phyloP scores from a whole-genome alignment of 2,329 filamentous ascomycete species.

The Conoideocrella luteorostrata region DNA sequence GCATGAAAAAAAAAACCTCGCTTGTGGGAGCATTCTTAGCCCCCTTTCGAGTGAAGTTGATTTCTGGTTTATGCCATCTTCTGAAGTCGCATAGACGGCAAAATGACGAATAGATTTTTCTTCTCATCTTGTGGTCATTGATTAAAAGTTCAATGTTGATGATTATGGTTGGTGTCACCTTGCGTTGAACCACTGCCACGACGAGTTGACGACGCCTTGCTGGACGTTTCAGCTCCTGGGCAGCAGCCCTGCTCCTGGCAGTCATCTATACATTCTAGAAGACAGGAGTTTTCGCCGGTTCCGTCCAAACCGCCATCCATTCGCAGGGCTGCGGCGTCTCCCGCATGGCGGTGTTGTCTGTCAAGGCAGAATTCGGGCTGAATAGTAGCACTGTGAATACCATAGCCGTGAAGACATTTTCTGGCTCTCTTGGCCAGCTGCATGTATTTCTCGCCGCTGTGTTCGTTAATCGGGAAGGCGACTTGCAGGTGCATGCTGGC shows the following conservation, averaged over 20 bases:
- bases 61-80: no score
- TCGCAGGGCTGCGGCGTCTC: constrained; percentile 27
- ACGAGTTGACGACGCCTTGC: constrained; percentile 28
- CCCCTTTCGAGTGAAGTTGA: no score
- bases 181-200: constrained; percentile 28
- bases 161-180: constrained; percentile 8
- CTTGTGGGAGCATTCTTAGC: neutral
- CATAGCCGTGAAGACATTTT: constrained; percentile 86
- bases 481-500: constrained; percentile 92
- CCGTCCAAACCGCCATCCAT: constrained; percentile 28
- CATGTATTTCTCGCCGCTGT: constrained; percentile 81
- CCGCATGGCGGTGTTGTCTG: constrained; percentile 33
- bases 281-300: constrained; percentile 31
- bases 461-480: constrained; percentile 78
- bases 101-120: neutral
- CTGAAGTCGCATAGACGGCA: no score
- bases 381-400: constrained; percentile 95
- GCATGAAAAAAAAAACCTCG: neutral
- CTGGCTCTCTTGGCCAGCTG: constrained; percentile 74
- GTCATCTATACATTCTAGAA: constrained; percentile 42
- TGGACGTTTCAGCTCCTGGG: constrained; percentile 23
- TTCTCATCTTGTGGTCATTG: no score
- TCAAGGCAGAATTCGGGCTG: constrained; percentile 80
- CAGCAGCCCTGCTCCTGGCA: constrained; percentile 27
- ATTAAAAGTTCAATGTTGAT: neutral